phyloP scores from a whole-genome alignment of 106 monocot species.

The Cymbidium sinense region DNA sequence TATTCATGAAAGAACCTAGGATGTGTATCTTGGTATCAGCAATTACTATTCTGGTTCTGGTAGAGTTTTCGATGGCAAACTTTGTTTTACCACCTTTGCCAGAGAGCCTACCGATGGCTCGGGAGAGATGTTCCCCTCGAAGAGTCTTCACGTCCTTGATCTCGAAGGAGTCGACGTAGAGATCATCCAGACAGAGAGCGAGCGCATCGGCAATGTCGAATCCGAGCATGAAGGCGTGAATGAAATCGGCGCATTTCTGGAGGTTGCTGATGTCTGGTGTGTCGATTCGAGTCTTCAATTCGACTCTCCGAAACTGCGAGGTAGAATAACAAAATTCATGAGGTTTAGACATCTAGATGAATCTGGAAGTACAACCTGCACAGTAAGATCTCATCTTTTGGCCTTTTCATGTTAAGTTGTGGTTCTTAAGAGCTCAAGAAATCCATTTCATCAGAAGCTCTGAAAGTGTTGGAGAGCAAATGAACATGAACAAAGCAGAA shows the following conservation, averaged over 20 bases:
- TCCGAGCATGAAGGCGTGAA: constrained; percentile 91
- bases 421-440: too few species aligned
- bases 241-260: constrained; percentile 86
- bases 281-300: constrained; percentile 55
- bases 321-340: neutral
- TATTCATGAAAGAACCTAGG: constrained; percentile 58
- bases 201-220: constrained; percentile 69
- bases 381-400: too few species aligned
- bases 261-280: constrained; percentile 72
- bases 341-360: too few species aligned
- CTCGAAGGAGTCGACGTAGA: constrained; percentile 89
- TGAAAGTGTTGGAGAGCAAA: too few species aligned
- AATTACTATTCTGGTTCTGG: constrained; percentile 82
- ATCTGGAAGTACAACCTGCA: too few species aligned
- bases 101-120: constrained; percentile 77
- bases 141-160: constrained; percentile 92
- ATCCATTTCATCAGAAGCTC: too few species aligned
- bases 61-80: constrained; percentile 83
- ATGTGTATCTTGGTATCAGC: constrained; percentile 85
- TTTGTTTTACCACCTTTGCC: constrained; percentile 95
- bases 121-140: constrained; percentile 70
- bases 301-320: constrained; percentile 44
- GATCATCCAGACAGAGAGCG: constrained; percentile 74
- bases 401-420: too few species aligned
- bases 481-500: too few species aligned